A percentile compares a stretch with the other conserved stretches of the same genome.
Evolutionary conservation across 2,329 filamentous ascomycete genomes (phyloP).

Genomic region (Rutstroemia sp.): DNA sequence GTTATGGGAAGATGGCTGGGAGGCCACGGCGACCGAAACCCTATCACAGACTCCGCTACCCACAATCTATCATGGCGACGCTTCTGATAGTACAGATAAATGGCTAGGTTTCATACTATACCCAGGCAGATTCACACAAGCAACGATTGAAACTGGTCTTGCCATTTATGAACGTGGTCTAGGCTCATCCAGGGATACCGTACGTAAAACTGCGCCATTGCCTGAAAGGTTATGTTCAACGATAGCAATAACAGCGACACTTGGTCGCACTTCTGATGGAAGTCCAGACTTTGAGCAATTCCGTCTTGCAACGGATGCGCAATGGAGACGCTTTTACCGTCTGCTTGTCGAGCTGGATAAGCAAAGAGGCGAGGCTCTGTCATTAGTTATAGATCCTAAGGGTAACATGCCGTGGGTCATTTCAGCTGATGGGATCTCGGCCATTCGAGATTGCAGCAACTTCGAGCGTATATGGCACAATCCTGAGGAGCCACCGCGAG

Average conservation of each 20-base stretch:
- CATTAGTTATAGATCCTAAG: constrained; percentile 65
- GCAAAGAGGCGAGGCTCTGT: constrained; percentile 73
- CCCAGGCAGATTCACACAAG: constrained; percentile 72
- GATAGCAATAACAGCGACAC: constrained; percentile 59
- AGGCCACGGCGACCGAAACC: constrained; percentile 55
- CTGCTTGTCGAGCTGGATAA: constrained; percentile 81
- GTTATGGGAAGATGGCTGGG: constrained; percentile 63
- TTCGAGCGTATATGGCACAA: constrained; percentile 74
- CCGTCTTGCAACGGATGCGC: constrained; percentile 63
- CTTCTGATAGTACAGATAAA: constrained; percentile 67
- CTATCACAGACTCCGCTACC: constrained; percentile 45
- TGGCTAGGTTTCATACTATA: constrained; percentile 81
- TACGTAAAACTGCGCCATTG: constrained; percentile 47
- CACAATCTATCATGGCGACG: constrained; percentile 53
- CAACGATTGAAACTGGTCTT: constrained; percentile 77
- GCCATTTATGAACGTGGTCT: constrained; percentile 68
- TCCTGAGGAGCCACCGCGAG: constrained; percentile 37
- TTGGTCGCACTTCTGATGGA: constrained; percentile 54
- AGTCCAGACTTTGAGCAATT: constrained; percentile 71
- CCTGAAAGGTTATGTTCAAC: constrained; percentile 70
- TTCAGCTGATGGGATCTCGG: constrained; percentile 72
- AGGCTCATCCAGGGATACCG: constrained; percentile 34
- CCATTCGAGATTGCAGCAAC: constrained; percentile 70
- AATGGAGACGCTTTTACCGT: constrained; percentile 88
- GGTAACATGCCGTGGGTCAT: constrained; percentile 75